These are phyloP conservation scores for Candida ulmi DNA, from an alignment of 805 yeast species.

Conservation along the genomic window DNA sequence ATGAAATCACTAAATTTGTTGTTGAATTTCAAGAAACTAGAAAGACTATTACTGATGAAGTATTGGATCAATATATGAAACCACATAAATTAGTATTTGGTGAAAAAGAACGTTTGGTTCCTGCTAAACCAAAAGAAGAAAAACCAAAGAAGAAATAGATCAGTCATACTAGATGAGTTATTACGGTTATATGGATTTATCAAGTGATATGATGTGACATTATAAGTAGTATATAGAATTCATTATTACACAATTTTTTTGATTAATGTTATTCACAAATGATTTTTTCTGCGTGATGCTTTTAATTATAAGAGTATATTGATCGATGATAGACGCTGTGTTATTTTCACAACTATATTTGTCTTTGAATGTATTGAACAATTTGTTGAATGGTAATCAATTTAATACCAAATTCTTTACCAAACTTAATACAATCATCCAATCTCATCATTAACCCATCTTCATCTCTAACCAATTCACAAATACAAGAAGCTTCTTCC, in stretches of 20 bases:
- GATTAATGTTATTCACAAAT: too few species aligned
- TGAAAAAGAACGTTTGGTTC: constrained; percentile 63
- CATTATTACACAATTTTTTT: too few species aligned
- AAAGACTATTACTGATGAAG: constrained; percentile 53
- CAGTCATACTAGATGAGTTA: background rate
- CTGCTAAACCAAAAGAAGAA: constrained; percentile 47
- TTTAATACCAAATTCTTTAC: constrained; percentile 55
- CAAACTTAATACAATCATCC: constrained; percentile 74
- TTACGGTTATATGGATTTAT: background rate
- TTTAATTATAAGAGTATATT: too few species aligned
- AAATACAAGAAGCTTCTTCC: constrained; percentile 84
- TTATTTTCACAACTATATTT: too few species aligned
- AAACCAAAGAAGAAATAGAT: constrained; percentile 2
- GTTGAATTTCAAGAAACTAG: constrained; percentile 78
- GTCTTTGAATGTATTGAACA: constrained; percentile 41
- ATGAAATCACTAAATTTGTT: constrained; percentile 73
- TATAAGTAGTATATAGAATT: too few species aligned
- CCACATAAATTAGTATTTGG: constrained; percentile 82
- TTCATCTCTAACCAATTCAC: constrained; percentile 88
- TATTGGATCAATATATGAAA: constrained; percentile 66
- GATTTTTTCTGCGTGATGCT: too few species aligned
- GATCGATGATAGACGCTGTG: too few species aligned
- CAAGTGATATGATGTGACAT: too few species aligned
- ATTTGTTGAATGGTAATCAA: constrained; percentile 76
- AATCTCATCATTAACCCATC: constrained; percentile 96